Evolutionary conservation across 768 basidiomycete species (phyloP), one percentile per base, ranked within the genome.

Genomic region (Boletus vermiculosoides): DNA sequence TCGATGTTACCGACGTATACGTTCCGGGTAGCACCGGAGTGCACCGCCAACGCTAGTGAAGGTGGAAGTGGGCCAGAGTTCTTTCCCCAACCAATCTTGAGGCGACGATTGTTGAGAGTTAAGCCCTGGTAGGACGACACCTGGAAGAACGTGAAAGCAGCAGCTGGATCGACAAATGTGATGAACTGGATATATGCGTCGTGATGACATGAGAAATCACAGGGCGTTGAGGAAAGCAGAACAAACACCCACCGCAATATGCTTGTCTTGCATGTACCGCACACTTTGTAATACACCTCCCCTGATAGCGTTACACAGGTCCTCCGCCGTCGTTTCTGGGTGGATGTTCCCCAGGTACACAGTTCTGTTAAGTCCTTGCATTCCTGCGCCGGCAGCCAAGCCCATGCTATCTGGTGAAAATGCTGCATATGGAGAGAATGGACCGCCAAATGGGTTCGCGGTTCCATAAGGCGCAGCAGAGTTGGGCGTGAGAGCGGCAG

Each of bases 1-100:
- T 95, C 92, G 44, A 99, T 87, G 66, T 90, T 92, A 8, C 95
- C 95, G 48, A 98, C 85, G 73, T 98, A 99, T 49, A 99, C 95
- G 69, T 98, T 99, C 56, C 97, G 82, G 15, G 94, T 97, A 2
- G 96, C 94, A 20, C 97, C 97, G 0, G 86, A 82, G 70, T 95
- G 92, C 3, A 99, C 91, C 0, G 93, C 91, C 59, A 95, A 80
- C 30, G 92, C 89, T 39, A 97, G 80, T 2, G 86, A 83, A 16
- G 94, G 89, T 18, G 87, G 83, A 16, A 96, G 78, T 18, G 94
- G 88, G 6, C 94, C 94, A 16, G 92, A 87, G 67, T 91, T 91
- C 82, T 96, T 98, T 56, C 96, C 96, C 97, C 96, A 99, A 46
- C 96, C 95, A 63, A 98, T 86, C 79, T 98, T 98, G 60, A 98